Percentiles rank a stretch among this genome's conserved stretches.
These are phyloP conservation scores for Candida nanaspora DNA, from an alignment of 805 yeast species.

Conservation along the genomic window DNA sequence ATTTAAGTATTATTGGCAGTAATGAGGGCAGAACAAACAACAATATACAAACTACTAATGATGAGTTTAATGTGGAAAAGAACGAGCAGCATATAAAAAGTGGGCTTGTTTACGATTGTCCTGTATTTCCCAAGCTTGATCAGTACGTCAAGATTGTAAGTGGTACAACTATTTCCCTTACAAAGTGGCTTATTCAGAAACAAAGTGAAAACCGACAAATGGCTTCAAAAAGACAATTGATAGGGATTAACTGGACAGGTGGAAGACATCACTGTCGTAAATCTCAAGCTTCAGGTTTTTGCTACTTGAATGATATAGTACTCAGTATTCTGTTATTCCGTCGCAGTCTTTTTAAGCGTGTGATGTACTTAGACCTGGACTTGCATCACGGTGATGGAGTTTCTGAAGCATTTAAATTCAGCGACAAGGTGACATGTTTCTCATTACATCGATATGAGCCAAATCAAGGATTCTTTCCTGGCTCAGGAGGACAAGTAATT, in stretches of 20 bases:
- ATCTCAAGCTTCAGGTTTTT: slow-evolving; percentile 57
- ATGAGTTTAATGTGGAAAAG: slow-evolving; percentile 5
- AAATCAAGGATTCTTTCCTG: slow-evolving; percentile 69
- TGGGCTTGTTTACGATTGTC: slow-evolving; percentile 60
- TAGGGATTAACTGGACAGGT: slow-evolving; percentile 70
- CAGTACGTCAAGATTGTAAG: slow-evolving; percentile 43
- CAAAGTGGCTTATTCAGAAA: too few species aligned
- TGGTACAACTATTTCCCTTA: slow-evolving; percentile 52
- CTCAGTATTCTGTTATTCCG: slow-evolving; percentile 47
- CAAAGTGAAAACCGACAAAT: slow-evolving; percentile 12
- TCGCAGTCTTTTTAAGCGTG: slow-evolving; percentile 34
- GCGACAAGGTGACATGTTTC: slow-evolving; percentile 49
- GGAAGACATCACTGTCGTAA: slow-evolving; percentile 67
- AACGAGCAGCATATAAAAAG: slow-evolving; percentile 20
- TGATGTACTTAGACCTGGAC: slow-evolving; percentile 65
- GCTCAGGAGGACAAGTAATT: slow-evolving; percentile 44
- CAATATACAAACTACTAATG: slow-evolving; percentile 1
- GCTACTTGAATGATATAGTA: slow-evolving; percentile 66
- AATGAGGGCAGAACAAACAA: background rate
- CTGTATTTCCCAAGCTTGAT: slow-evolving; percentile 45
- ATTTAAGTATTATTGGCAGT: slow-evolving; percentile 1
- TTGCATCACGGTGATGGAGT: slow-evolving; percentile 83
- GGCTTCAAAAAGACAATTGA: slow-evolving; percentile 7
- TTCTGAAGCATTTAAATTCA: slow-evolving; percentile 51
- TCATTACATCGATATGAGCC: slow-evolving; percentile 47